phyloP scores from a whole-genome alignment of 2,329 filamentous ascomycete genomes.

The Monosporascus sp. region DNA sequence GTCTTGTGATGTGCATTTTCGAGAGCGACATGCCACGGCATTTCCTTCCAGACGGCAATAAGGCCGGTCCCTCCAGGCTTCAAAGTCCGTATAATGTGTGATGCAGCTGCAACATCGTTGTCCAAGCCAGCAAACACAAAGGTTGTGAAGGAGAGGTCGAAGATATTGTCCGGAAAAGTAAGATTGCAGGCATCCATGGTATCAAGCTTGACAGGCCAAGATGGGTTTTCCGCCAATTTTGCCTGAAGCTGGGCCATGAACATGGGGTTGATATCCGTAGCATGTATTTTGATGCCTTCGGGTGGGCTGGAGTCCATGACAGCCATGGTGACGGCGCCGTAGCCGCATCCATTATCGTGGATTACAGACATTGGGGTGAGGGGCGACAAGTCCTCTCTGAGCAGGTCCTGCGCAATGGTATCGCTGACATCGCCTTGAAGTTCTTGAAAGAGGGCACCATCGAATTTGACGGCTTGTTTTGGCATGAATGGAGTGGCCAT shows the following conservation, averaged over 20 bases:
- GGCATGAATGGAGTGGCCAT: conserved; percentile 1
- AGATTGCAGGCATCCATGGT: conserved; percentile 7
- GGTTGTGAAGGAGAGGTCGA: conserved; percentile 7
- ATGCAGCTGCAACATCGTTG: conserved; percentile 5
- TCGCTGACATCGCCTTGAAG: conserved; percentile 10
- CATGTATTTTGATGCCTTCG: conserved; percentile 4
- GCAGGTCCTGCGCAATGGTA: conserved; percentile 5
- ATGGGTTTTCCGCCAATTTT: conserved; percentile 1
- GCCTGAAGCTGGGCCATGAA: conserved; percentile 3
- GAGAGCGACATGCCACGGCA: conserved; percentile 7
- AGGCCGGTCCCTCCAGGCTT: conserved; percentile 5
- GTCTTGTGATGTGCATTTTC: conserved; percentile 6
- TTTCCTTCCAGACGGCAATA: conserved; percentile 8
- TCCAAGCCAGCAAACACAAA: conserved; percentile 5
- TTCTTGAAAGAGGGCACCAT: conserved; percentile 7
- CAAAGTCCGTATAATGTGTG: conserved; percentile 7
- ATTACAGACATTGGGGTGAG: conserved; percentile 3
- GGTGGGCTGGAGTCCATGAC: conserved; percentile 7
- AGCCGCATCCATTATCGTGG: conserved; percentile 12
- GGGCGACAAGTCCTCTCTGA: conserved; percentile 5
- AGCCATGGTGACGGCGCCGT: conserved; percentile 7
- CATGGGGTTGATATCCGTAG: conserved; percentile 6
- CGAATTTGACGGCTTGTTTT: conserved; percentile 5
- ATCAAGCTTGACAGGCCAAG: conserved; percentile 6
- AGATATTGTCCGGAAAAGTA: conserved; percentile 7